Percentiles rank a stretch among this genome's conserved stretches.
Conservation (phyloP, 306 rosid genomes). For the Pterocarpus santalinus region DNA sequence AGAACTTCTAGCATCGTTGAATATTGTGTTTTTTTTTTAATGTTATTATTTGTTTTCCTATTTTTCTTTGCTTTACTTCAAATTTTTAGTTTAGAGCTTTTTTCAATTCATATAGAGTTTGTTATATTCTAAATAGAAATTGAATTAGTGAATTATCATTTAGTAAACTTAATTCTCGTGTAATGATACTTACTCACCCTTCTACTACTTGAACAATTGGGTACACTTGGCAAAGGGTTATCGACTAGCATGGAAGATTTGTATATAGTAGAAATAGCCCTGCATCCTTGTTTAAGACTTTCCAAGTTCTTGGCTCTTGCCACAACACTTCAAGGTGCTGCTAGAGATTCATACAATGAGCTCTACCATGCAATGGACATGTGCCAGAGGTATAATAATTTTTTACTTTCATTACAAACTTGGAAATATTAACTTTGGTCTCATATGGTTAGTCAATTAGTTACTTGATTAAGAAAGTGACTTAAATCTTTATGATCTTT, state of each 20-base stretch:
- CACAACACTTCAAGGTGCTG: constrained; percentile 74
- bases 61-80: too few relatives aligned
- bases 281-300: constrained; percentile 84
- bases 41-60: too few relatives aligned
- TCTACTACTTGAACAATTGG: too few relatives aligned
- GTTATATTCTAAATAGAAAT: too few relatives aligned
- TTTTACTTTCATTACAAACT: constrained; percentile 14
- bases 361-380: constrained; percentile 86
- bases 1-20: too few relatives aligned
- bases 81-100: too few relatives aligned
- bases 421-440: background rate
- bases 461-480: constrained; percentile 22
- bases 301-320: constrained; percentile 80
- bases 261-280: constrained; percentile 92
- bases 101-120: too few relatives aligned
- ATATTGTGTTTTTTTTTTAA: too few relatives aligned
- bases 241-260: constrained; percentile 48
- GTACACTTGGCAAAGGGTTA: too few relatives aligned
- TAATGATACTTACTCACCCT: too few relatives aligned
- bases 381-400: constrained; percentile 78
- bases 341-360: constrained; percentile 81
- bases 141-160: too few relatives aligned
- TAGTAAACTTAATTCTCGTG: too few relatives aligned
- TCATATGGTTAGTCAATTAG: background rate
- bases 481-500: constrained; percentile 15